These are phyloP conservation scores for Gracilariopsis chorda DNA, from an alignment of 23 red algal genomes.

Conservation along the genomic window DNA sequence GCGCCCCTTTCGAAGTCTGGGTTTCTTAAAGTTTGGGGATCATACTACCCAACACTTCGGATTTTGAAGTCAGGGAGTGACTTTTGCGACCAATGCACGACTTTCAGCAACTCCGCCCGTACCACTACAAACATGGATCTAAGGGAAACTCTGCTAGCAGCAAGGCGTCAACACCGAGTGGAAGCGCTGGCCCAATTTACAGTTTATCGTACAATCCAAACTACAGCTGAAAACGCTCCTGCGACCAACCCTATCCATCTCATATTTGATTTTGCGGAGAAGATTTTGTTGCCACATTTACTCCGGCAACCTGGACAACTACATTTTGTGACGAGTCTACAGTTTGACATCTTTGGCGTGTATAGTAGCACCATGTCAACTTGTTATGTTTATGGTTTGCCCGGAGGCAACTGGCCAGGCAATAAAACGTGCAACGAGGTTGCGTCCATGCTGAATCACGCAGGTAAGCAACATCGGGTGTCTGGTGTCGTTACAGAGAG, in stretches of 20 bases:
- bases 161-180: neutral
- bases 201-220: neutral
- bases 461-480: neutral
- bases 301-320: conserved; percentile 1
- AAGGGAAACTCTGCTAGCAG: neutral
- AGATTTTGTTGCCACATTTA: conserved; percentile 19
- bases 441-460: neutral
- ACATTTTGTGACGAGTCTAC: neutral
- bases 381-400: neutral
- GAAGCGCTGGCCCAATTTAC: neutral
- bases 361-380: neutral
- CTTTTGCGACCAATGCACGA: neutral
- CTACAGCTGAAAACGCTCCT: neutral
- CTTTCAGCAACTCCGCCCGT: neutral
- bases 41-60: neutral
- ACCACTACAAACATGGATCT: neutral
- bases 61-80: neutral
- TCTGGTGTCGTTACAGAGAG: neutral
- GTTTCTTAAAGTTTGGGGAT: neutral
- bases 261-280: conserved; percentile 46
- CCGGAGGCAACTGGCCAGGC: conserved; percentile 18
- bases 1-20: neutral
- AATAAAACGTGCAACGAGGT: conserved; percentile 11
- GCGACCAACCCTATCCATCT: neutral
- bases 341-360: conserved; percentile 10